phyloP scores from a whole-genome alignment of 192 early-diverging fungal genomes.

The Dissophora globulifera region DNA sequence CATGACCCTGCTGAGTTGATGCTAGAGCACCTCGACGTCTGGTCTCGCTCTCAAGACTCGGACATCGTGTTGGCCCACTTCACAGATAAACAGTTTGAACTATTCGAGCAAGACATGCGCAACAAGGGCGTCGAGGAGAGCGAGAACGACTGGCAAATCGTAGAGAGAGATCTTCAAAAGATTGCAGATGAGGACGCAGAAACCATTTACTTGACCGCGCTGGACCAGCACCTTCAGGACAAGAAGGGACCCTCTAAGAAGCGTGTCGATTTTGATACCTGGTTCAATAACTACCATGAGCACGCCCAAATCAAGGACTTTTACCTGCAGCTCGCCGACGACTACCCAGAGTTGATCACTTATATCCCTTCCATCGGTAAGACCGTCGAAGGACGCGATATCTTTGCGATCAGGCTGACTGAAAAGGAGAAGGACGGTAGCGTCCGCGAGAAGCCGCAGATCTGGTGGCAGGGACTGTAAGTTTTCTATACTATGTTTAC shows the following conservation, averaged over 20 bases:
- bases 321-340: slow-evolving; percentile 57
- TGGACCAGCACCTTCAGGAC: slow-evolving; percentile 1
- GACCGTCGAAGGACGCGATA: slow-evolving; percentile 63
- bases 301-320: slow-evolving; percentile 60
- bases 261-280: slow-evolving; percentile 48
- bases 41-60: slow-evolving; percentile 32
- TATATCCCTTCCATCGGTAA: slow-evolving; percentile 70
- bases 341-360: slow-evolving; percentile 60
- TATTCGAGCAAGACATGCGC: slow-evolving; percentile 18
- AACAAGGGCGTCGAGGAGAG: slow-evolving; percentile 17
- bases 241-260: slow-evolving; percentile 6
- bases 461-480: slow-evolving; percentile 55
- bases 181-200: slow-evolving; percentile 34
- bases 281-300: slow-evolving; percentile 61
- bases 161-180: slow-evolving; percentile 33
- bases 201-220: slow-evolving; percentile 6
- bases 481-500: too few relatives aligned
- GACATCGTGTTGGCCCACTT: slow-evolving; percentile 42
- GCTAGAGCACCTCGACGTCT: slow-evolving; percentile 40
- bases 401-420: slow-evolving; percentile 66
- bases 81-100: slow-evolving; percentile 23
- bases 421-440: slow-evolving; percentile 46
- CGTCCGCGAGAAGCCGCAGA: slow-evolving; percentile 42
- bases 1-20: slow-evolving; percentile 17
- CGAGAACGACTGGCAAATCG: slow-evolving; percentile 30